These are phyloP conservation scores for Lasiosphaeria hispida DNA, from an alignment of 495 filamentous ascomycete species.

Conservation along the genomic window DNA sequence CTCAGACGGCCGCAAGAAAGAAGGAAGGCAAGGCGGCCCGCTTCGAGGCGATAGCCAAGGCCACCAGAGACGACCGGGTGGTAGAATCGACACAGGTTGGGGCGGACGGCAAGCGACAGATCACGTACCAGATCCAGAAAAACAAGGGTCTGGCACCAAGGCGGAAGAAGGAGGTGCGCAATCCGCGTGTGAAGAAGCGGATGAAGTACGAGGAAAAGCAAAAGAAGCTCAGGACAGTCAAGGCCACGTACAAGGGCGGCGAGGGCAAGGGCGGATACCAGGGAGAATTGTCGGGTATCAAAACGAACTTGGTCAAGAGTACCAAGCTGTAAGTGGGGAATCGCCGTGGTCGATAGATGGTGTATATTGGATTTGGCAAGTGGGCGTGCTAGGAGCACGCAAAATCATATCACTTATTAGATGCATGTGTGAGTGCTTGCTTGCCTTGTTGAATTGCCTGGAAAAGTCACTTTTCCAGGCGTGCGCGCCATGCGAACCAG, in stretches of 20 bases:
- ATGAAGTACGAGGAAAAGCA: slow-evolving; percentile 89
- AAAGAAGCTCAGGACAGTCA: slow-evolving; percentile 87
- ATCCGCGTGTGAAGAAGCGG: slow-evolving; percentile 96
- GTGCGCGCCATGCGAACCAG: no score
- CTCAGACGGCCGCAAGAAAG: slow-evolving; percentile 66
- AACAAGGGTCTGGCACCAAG: slow-evolving; percentile 91
- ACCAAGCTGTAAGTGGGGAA: slow-evolving; percentile 63
- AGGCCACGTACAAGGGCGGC: slow-evolving; percentile 81
- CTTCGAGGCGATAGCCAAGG: slow-evolving; percentile 43
- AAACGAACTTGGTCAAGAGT: slow-evolving; percentile 88
- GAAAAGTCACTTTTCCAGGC: no score
- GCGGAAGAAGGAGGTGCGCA: slow-evolving; percentile 87
- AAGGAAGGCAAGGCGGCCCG: slow-evolving; percentile 63
- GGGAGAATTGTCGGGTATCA: slow-evolving; percentile 94
- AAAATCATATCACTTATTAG: no score
- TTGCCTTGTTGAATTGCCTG: no score
- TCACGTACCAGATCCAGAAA: slow-evolving; percentile 90
- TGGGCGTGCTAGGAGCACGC: no score
- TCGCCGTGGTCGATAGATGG: not conserved
- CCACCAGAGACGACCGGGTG: slow-evolving; percentile 52
- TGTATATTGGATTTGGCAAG: no score
- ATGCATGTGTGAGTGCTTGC: no score
- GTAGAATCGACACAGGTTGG: slow-evolving; percentile 59
- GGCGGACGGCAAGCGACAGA: slow-evolving; percentile 80
- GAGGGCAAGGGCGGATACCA: slow-evolving; percentile 83